Evolutionary conservation across 2,329 filamentous ascomycete species (phyloP), one percentile per base, ranked within the genome.

Genomic region (Davidsoniella virescens): DNA sequence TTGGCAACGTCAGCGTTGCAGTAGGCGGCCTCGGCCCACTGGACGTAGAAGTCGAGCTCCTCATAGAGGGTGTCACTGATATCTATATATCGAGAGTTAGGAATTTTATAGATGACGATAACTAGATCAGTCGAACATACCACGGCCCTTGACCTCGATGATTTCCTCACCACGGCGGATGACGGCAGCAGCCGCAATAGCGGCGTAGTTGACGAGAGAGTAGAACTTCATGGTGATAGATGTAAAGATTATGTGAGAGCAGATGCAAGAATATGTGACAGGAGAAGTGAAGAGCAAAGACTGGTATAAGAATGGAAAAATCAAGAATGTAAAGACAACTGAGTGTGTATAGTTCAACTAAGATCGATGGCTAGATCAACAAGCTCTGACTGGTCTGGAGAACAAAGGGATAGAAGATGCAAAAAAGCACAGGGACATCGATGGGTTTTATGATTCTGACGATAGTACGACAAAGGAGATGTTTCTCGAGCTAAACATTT

Each of bases 1-100:
- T 47, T 47, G 40, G 48, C 47, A 18, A 45, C 48, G 20, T 44
- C 39, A 39, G 48, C 36, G 16, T 53, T 53, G 44, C 52, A 53
- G 52, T 53, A 53, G 18, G 52, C 44, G 17, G 52, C 52, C 44
- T 50, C 44, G n/a, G 52, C 52, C 47, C 48, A 53, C 44, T 53
- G 44, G 17, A 53, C 52, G 43, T 50, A 53, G 44, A 50, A 50
- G 33, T 51, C 48, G 33, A 53, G 52, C 29, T 47, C 48, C 8
- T 47, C 20, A 39, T 47, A 50, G 14, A 53, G 43, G 3, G n/a
- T 12, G 16, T 48, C 26, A 7, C 18, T 37, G 38, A 53, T 51
- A 18, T 45, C 52, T 53, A 29, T 5, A 25, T 16, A 14, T 4
- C 10, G 14, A 17, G 49, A 8, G 42, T 44, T 44, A 44, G 20